Percentiles rank a stretch among this genome's conserved stretches.
These are phyloP conservation scores for Yamadazyma mexicana DNA, from an alignment of 1,139 yeast genomes.

Conservation along the genomic window DNA sequence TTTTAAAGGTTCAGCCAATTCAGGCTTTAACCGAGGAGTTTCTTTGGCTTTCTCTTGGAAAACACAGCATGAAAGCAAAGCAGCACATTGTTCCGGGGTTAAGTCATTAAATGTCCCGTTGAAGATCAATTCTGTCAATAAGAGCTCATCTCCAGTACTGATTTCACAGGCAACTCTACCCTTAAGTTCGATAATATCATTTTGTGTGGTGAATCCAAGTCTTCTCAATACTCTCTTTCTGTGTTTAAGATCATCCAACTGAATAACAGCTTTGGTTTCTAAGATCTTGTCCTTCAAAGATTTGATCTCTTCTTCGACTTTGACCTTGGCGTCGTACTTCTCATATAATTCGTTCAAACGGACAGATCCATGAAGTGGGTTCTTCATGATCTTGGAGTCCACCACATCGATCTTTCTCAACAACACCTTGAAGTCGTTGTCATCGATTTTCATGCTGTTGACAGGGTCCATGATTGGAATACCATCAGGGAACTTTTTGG, in stretches of 20 bases:
- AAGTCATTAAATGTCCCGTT: slow-evolving; percentile 92
- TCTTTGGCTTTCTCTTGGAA: slow-evolving; percentile 96
- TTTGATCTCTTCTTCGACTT: slow-evolving; percentile 60
- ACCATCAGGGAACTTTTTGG: slow-evolving; percentile 84
- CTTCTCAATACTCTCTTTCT: slow-evolving; percentile 87
- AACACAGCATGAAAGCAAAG: slow-evolving; percentile 88
- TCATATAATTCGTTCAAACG: slow-evolving; percentile 62
- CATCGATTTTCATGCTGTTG: slow-evolving; percentile 87
- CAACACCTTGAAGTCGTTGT: slow-evolving; percentile 68
- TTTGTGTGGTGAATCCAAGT: slow-evolving; percentile 76
- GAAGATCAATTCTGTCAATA: slow-evolving; percentile 87
- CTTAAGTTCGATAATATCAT: slow-evolving; percentile 88
- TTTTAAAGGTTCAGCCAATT: slow-evolving; percentile 84
- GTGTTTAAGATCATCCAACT: slow-evolving; percentile 88
- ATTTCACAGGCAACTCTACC: slow-evolving; percentile 97
- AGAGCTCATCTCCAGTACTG: slow-evolving; percentile 88
- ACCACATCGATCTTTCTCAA: slow-evolving; percentile 78
- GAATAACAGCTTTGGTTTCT: slow-evolving; percentile 89
- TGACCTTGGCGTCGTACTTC: slow-evolving; percentile 64
- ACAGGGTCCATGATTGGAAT: slow-evolving; percentile 88
- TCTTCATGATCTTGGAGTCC: slow-evolving; percentile 67
- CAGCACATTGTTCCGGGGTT: slow-evolving; percentile 87
- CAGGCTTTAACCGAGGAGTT: slow-evolving; percentile 80
- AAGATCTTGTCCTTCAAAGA: slow-evolving; percentile 61
- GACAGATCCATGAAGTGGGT: slow-evolving; percentile 69